Evolutionary conservation across 768 basidiomycete species (phyloP).

Genomic region (Butyriboletus loyo): DNA sequence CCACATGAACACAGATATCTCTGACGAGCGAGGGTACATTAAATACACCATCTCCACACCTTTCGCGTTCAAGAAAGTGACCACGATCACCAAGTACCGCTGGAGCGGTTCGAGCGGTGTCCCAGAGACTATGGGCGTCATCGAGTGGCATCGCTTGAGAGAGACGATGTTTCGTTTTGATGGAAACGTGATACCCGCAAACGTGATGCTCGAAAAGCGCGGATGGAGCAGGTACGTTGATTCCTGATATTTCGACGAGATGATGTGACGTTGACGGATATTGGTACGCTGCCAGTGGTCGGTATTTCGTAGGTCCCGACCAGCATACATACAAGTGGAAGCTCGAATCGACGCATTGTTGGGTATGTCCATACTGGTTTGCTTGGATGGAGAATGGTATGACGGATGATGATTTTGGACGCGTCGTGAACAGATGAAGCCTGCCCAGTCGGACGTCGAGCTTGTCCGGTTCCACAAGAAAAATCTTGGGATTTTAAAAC

Average conservation of each 20-base stretch:
- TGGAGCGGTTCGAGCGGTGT: constrained; percentile 12
- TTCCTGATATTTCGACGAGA: neutral
- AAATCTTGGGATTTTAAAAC: constrained; percentile 19
- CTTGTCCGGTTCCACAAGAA: constrained; percentile 26
- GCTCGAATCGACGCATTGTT: constrained; percentile 21
- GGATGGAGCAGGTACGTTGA: constrained; percentile 18
- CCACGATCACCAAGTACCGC: constrained; percentile 26
- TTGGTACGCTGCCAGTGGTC: constrained; percentile 18
- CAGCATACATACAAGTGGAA: constrained; percentile 33
- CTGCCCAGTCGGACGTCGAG: constrained; percentile 5
- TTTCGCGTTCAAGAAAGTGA: constrained; percentile 10
- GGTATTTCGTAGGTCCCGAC: constrained; percentile 33
- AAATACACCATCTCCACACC: constrained; percentile 22
- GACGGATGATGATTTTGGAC: neutral
- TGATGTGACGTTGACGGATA: neutral
- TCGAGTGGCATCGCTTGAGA: constrained; percentile 23
- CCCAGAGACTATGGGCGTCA: constrained; percentile 22
- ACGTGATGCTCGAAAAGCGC: constrained; percentile 12
- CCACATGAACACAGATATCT: constrained; percentile 21
- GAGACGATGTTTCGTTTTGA: constrained; percentile 14
- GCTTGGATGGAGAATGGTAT: neutral
- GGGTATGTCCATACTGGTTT: constrained; percentile 16
- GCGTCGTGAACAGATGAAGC: constrained; percentile 16
- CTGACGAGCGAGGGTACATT: constrained; percentile 17
- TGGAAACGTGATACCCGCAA: constrained; percentile 8